Evolutionary conservation across 257 asterid species (phyloP), one percentile per base, ranked within the genome.

Genomic region (Ocimum tenuiflorum): DNA sequence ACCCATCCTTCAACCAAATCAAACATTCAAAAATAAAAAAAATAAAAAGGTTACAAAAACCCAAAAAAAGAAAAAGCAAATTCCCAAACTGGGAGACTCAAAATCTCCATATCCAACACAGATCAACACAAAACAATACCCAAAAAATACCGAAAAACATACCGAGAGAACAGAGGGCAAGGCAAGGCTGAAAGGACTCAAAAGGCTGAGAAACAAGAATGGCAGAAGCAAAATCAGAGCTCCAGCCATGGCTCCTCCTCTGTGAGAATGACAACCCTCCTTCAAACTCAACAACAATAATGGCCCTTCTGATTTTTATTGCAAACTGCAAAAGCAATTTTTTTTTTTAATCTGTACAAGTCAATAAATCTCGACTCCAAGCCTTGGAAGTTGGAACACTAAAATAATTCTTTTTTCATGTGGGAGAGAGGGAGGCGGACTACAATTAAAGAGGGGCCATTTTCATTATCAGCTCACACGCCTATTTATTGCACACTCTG

Each of bases 181-280:
- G 71, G 94, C 97, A 58, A 79, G 79, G 83, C 85, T 68, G 14
- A 78, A 61, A 64, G 88, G 79, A 69, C 81, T 31, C 63, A 84
- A 82, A 50, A 84, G 79, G 18, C 56, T 49, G 12, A 76, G 73
- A 65, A 79, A 79, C 11, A 81, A 77, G 38, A 76, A 38, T 35
- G 94, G 81, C 52, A 88, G 74, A 64, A 90, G 87, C 72, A 91
- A 68, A 64, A 88, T 63, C 68, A 81, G 68, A 39, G 84, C 69
- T 70, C 76, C 83, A 65, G 86, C 82, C 91, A 90, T 81, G 68
- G 87, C 81, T 77, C 84, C 88, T 52, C 87, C 79, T 76, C 82
- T 72, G 57, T 17, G 67, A 65, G 67, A 69, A 66, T 52, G 76
- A 24, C 64, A 68, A 19, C 65, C 29, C 39, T 67, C 69, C 78